A percentile compares a stretch with the other conserved stretches of the same genome.
Conservation (phyloP, 768 basidiomycete species). For the Lyophyllum shimeji region DNA sequence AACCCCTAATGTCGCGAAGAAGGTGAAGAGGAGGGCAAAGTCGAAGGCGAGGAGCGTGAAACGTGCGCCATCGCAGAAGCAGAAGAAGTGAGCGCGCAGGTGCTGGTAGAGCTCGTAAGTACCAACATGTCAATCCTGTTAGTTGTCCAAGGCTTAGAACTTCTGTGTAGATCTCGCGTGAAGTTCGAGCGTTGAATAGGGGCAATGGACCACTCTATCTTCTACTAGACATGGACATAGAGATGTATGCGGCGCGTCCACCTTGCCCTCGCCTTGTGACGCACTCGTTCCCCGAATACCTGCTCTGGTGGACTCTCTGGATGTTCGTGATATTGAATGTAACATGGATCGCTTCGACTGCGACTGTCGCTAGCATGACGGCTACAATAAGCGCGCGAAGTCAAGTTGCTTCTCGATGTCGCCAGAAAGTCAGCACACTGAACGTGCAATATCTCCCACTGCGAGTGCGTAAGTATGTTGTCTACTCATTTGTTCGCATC, state of each 20-base stretch:
- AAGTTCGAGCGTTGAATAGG: neutral
- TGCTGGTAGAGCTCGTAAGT: neutral
- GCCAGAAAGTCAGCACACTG: too few species aligned
- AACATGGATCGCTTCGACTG: too few species aligned
- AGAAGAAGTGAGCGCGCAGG: neutral
- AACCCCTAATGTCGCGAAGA: constrained; percentile 20
- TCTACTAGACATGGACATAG: neutral
- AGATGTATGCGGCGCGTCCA: too few species aligned
- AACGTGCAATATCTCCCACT: too few species aligned
- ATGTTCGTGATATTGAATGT: too few species aligned
- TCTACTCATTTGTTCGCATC: neutral
- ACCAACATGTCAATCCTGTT: neutral
- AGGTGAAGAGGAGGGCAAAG: constrained; percentile 17
- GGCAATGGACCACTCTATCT: neutral
- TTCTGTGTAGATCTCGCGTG: neutral
- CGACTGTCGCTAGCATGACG: too few species aligned
- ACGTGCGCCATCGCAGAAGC: neutral
- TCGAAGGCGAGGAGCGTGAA: neutral
- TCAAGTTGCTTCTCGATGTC: too few species aligned
- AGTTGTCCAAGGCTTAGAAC: neutral
- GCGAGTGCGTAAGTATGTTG: too few species aligned
- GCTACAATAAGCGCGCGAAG: too few species aligned
- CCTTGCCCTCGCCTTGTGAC: neutral
- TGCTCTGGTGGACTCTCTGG: too few species aligned
- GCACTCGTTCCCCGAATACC: too few species aligned